These are phyloP conservation scores for Kwoniella heveanensis DNA, from an alignment of 768 basidiomycete species.

Conservation along the genomic window DNA sequence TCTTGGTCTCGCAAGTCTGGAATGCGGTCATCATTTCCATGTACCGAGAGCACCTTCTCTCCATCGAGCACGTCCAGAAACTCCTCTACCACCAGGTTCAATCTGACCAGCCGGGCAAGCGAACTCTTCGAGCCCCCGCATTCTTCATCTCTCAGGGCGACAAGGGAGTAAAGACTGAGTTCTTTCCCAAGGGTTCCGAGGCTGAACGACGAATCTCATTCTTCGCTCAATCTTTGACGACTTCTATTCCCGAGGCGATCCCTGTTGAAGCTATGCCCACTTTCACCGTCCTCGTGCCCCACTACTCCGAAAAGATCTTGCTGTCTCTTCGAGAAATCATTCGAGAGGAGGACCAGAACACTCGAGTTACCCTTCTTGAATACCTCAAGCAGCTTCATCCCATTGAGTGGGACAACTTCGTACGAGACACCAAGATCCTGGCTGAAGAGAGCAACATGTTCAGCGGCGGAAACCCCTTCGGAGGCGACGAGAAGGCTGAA, in stretches of 20 bases:
- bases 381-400: conserved; percentile 98
- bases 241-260: conserved; percentile 86
- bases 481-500: conserved; percentile 69
- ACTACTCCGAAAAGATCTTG: conserved; percentile 99
- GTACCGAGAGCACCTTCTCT: conserved; percentile 98
- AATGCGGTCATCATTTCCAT: conserved; percentile 99
- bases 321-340: conserved; percentile 97
- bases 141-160: conserved; percentile 98
- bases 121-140: conserved; percentile 88
- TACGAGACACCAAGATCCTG: conserved; percentile 98
- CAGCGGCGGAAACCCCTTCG: conserved; percentile 69
- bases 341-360: conserved; percentile 95
- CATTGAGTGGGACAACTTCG: conserved; percentile 99
- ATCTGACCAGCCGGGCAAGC: conserved; percentile 80
- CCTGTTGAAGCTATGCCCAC: conserved; percentile 99
- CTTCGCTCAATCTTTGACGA: conserved; percentile 96
- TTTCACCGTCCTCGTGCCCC: conserved; percentile 96
- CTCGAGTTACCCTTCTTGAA: conserved; percentile 93
- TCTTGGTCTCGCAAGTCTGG: conserved; percentile 98
- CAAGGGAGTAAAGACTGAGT: conserved; percentile 78
- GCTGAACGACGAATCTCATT: conserved; percentile 97
- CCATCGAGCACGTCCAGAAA: conserved; percentile 98
- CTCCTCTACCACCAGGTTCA: conserved; percentile 96
- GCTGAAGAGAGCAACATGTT: conserved; percentile 91
- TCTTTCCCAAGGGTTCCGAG: conserved; percentile 92